phyloP scores from a whole-genome alignment of 2,329 filamentous ascomycete species.

The Phialophora chinensis region DNA sequence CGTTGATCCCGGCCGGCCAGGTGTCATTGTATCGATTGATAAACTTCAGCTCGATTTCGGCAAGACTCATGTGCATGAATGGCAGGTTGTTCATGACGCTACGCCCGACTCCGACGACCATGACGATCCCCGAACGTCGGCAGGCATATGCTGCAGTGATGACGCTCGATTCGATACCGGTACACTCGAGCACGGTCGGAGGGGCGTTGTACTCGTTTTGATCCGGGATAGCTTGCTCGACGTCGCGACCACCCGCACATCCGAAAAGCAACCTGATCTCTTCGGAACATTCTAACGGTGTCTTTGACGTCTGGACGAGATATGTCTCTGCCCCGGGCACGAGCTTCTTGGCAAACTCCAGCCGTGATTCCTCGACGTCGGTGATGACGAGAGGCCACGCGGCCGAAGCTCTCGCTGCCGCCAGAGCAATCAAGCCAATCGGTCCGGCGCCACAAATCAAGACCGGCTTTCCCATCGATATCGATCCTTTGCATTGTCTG shows the following conservation, averaged over 20 bases:
- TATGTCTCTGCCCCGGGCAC: constrained; percentile 63
- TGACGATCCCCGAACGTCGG: constrained; percentile 64
- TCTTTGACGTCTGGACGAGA: constrained; percentile 55
- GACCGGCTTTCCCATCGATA: constrained; percentile 61
- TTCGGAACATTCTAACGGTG: constrained; percentile 57
- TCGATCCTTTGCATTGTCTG: constrained; percentile 50
- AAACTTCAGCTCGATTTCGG: constrained; percentile 71
- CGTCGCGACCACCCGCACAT: constrained; percentile 13
- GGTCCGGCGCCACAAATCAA: constrained; percentile 68
- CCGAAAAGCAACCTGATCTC: constrained; percentile 63
- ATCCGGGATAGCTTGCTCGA: constrained; percentile 15
- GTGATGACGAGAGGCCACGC: constrained; percentile 69
- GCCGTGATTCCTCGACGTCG: constrained; percentile 62
- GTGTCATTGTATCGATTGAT: constrained; percentile 74
- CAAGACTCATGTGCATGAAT: constrained; percentile 69
- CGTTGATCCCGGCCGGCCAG: constrained; percentile 70
- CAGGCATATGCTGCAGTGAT: constrained; percentile 64
- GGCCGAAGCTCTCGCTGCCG: constrained; percentile 65
- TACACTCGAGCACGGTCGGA: constrained; percentile 68
- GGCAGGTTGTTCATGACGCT: constrained; percentile 69
- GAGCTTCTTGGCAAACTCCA: constrained; percentile 64
- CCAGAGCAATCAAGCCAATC: constrained; percentile 65
- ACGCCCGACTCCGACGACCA: constrained; percentile 69
- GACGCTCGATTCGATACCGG: constrained; percentile 68
- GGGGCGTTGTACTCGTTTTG: constrained; percentile 62